Base-by-base conservation (phyloP, 495 filamentous ascomycete species). In the Hypoxylon trugodes region DNA sequence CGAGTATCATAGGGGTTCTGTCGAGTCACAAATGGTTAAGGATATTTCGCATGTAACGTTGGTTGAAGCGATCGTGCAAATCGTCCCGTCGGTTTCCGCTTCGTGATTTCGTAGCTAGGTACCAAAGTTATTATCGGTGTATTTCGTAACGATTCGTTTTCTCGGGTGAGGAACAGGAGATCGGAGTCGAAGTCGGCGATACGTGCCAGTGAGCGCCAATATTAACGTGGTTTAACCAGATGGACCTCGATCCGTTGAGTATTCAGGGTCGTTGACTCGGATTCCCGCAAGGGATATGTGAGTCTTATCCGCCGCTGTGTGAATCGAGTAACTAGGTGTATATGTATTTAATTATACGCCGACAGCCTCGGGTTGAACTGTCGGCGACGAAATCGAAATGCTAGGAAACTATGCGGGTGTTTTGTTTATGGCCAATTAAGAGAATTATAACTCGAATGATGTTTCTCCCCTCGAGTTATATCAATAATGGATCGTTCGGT, bases 151-250 rank as follows among this genome's bases (percentile, higher is more conserved):
- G 51, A 36, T 46, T 61, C 24, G 38, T 40, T 59, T 37, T 48
- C 7, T n/a, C n/a, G n/a, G n/a, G n/a, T n/a, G n/a, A n/a, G n/a
- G n/a, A n/a, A n/a, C n/a, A n/a, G n/a, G n/a, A 12, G 13, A 54
- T 67, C 47, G 53, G 42, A 18, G 25, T 64, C 45, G 59, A 66
- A 47, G 59, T 58, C 40, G 55, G 55, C 66, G 69, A 61, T 59
- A 46, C 65, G 56, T 45, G 47, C 56, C 52, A 69, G 57, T 59
- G 58, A 65, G 43, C 48, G 62, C 55, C 61, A 60, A 42, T 42
- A 37, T 53, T 42, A 51, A 62, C 28, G 57, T 63, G 60, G 52
- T 60, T 65, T 54, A 66, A 66, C 40, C 9, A 38, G 61, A 58
- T 59, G 13, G 38, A 37, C 4, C 49, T 59, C 36, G 19, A 62